Evolutionary conservation across 1,284 basidiomycete species (phyloP), one percentile per base, ranked within the genome.

Genomic region (Cystobasidium pallidum): DNA sequence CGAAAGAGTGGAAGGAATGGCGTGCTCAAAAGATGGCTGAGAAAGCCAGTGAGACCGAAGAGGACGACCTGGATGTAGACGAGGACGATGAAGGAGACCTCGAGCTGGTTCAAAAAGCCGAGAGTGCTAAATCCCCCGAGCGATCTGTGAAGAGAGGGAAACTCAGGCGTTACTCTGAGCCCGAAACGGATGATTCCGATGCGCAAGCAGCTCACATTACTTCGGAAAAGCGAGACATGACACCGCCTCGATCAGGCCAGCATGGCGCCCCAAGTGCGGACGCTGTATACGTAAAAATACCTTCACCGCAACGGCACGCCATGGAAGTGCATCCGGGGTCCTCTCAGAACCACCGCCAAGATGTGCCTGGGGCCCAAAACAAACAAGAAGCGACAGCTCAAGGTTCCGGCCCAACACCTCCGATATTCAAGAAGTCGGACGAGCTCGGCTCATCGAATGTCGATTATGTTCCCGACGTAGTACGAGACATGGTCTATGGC

Each of bases 31-130:
- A 59, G 21, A 8, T 39, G 21, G 64, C 52, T 41, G 39, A 34
- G 34, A 57, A 68, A 68, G 55, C 43, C 21, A 55, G 58, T 24
- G 67, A 70, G 21, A 32, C 67, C 21, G 67, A 66, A 65, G 62
- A 49, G 17, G 62, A 67, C 43, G 26, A 17, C 7, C 39, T 6
- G 3, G 54, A 57, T 45, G 49, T 26, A 11, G 67, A 49, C 36
- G 58, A 36, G 2, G 41, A 45, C 13, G 57, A 70, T 8, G 67
- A 39, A 13, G 57, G 7, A 47, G 66, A 67, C 24, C 17, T 47
- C 4, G 64, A 66, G 51, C 32, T 41, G 6, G 52, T 64, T 10
- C 24, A 32, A 17, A 30, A 47, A n/a, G 26, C 13, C 17, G 8
- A 64, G 6, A 19, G n/a, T 24, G 30, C 34, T 19, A 10, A 26